Percentiles rank a stretch among this genome's conserved stretches.
phyloP scores from a whole-genome alignment of 2,329 filamentous ascomycete species.

The Xylaria sp. region DNA sequence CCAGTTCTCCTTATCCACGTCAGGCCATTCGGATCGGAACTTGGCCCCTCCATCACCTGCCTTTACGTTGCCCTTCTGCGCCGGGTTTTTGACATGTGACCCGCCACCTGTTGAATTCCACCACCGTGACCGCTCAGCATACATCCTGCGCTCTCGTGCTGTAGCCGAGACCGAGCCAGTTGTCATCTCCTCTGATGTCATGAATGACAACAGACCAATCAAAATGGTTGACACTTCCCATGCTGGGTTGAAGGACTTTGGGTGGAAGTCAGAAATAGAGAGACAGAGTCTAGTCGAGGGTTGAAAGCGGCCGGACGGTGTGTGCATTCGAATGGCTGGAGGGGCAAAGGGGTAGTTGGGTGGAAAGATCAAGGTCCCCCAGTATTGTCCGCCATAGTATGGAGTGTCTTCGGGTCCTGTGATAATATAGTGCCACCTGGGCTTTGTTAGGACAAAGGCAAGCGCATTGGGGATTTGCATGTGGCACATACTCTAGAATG shows the following conservation, averaged over 20 bases:
- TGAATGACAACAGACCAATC: slow-evolving; percentile 93
- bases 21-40: slow-evolving; percentile 89
- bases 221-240: slow-evolving; percentile 98
- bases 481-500: slow-evolving; percentile 78
- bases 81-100: slow-evolving; percentile 67
- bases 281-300: slow-evolving; percentile 91
- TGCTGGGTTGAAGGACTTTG: slow-evolving; percentile 96
- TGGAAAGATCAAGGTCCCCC: slow-evolving; percentile 95
- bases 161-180: slow-evolving; percentile 86
- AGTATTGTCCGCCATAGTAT: slow-evolving; percentile 95
- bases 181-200: slow-evolving; percentile 99
- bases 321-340: slow-evolving; percentile 98
- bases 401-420: slow-evolving; percentile 94
- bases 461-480: slow-evolving; percentile 7
- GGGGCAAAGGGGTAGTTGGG: slow-evolving; percentile 97
- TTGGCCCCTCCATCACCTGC: slow-evolving; percentile 92
- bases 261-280: slow-evolving; percentile 97
- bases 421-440: slow-evolving; percentile 92
- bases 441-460: slow-evolving; percentile 36
- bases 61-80: slow-evolving; percentile 81
- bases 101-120: slow-evolving; percentile 97
- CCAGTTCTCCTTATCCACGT: slow-evolving; percentile 89
- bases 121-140: slow-evolving; percentile 84
- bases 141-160: slow-evolving; percentile 78
- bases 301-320: slow-evolving; percentile 93